A percentile compares a stretch with the other conserved stretches of the same genome.
Evolutionary conservation across 2,329 filamentous ascomycete species (phyloP).

Genomic region (Calonectria fujianensis): DNA sequence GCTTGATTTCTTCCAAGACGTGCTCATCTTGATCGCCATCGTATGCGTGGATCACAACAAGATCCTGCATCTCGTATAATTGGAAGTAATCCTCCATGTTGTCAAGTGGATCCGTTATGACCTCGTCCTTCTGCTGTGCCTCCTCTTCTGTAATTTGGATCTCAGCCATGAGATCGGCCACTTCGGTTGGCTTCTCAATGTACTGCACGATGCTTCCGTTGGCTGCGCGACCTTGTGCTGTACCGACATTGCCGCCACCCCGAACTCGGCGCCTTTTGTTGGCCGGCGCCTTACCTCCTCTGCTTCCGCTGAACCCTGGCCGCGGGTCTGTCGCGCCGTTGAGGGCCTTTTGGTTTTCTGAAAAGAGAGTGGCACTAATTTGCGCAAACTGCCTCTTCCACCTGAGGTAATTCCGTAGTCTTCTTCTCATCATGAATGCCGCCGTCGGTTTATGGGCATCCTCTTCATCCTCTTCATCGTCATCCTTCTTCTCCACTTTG

Average conservation of each 20-base stretch:
- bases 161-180: conserved; percentile 87
- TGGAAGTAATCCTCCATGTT: conserved; percentile 95
- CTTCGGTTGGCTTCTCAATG: conserved; percentile 88
- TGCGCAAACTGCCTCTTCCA: conserved; percentile 95
- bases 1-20: conserved; percentile 94
- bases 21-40: conserved; percentile 97
- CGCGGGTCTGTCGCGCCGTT: conserved; percentile 78
- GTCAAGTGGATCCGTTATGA: conserved; percentile 85
- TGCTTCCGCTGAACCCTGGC: conserved; percentile 65
- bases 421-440: conserved; percentile 91
- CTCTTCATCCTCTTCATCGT: conserved; percentile 67
- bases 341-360: conserved; percentile 86
- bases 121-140: conserved; percentile 83
- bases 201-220: conserved; percentile 85
- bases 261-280: conserved; percentile 92
- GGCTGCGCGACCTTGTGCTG: conserved; percentile 77
- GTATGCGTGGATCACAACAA: conserved; percentile 93
- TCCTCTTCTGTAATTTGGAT: conserved; percentile 88
- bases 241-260: conserved; percentile 81
- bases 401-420: conserved; percentile 87
- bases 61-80: conserved; percentile 91
- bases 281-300: conserved; percentile 78
- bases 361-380: conserved; percentile 86
- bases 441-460: conserved; percentile 81
- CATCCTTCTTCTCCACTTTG: conserved; percentile 66